Conservation (phyloP, 768 basidiomycete genomes). For the Tulasnella sp. region DNA sequence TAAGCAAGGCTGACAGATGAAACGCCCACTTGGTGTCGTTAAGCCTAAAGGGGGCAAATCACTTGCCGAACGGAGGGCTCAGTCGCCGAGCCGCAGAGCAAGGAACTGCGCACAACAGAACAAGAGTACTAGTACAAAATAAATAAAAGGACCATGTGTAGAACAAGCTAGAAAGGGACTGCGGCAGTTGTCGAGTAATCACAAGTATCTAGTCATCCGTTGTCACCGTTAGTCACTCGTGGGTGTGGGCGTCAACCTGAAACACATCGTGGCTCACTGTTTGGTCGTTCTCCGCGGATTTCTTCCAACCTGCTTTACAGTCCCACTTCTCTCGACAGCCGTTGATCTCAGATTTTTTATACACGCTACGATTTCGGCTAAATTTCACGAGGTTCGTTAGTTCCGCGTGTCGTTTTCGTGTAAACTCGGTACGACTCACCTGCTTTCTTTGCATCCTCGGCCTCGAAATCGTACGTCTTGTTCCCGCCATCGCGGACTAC, state of each 20-base stretch:
- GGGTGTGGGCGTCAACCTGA: background rate
- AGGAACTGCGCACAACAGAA: background rate
- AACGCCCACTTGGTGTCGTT: background rate
- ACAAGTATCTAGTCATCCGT: background rate
- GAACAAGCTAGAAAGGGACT: background rate
- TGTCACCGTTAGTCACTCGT: background rate
- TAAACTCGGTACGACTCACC: conserved; percentile 41
- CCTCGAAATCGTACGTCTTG: conserved; percentile 97
- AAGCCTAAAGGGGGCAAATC: background rate
- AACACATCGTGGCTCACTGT: background rate
- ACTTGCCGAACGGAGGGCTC: background rate
- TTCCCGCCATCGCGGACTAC: conserved; percentile 64
- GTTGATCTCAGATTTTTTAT: conserved; percentile 44
- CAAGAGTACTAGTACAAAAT: background rate
- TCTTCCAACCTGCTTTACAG: conserved; percentile 5
- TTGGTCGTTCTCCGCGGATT: background rate
- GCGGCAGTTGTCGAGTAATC: background rate
- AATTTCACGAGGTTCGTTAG: background rate
- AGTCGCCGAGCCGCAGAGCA: background rate
- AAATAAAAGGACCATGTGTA: background rate
- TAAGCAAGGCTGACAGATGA: background rate
- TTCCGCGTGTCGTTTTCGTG: background rate
- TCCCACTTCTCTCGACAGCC: conserved; percentile 4
- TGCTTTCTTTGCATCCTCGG: conserved; percentile 73
- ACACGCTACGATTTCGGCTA: conserved; percentile 71